Percentiles rank a stretch among this genome's conserved stretches.
Evolutionary conservation across 2,329 filamentous ascomycete genomes (phyloP).

Genomic region (Colletotrichum phormii): DNA sequence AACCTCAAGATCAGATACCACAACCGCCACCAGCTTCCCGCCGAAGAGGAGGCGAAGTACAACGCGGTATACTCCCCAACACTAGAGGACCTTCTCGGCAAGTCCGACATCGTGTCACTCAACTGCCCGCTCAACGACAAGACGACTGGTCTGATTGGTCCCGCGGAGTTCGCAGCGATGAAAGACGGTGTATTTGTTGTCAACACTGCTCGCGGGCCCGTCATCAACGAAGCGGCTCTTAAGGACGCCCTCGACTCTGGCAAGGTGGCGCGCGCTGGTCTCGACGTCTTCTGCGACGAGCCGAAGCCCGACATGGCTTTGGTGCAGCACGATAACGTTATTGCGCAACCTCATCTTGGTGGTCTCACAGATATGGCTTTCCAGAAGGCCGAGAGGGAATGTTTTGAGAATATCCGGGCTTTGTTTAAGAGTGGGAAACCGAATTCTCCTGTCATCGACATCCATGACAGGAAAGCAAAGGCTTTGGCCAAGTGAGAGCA

Average conservation of each 20-base stretch:
- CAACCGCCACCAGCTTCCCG: constrained; percentile 51
- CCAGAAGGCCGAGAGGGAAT: constrained; percentile 55
- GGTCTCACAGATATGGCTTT: constrained; percentile 57
- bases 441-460: constrained; percentile 42
- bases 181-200: constrained; percentile 53
- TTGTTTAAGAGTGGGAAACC: constrained; percentile 53
- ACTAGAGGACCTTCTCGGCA: neutral
- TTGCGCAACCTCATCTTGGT: constrained; percentile 58
- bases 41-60: constrained; percentile 48
- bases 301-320: neutral
- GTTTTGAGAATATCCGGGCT: constrained; percentile 57
- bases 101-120: constrained; percentile 43
- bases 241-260: neutral
- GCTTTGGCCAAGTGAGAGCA: neutral
- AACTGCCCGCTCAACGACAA: constrained; percentile 53
- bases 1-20: constrained; percentile 57
- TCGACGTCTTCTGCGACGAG: neutral
- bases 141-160: constrained; percentile 54
- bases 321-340: constrained; percentile 54
- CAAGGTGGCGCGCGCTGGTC: neutral
- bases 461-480: neutral
- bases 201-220: neutral
- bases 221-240: neutral
- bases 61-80: constrained; percentile 39
- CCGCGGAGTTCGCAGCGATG: constrained; percentile 56